These are phyloP conservation scores for Epichloe festucae DNA, from an alignment of 2,329 filamentous ascomycete species.

Conservation along the genomic window DNA sequence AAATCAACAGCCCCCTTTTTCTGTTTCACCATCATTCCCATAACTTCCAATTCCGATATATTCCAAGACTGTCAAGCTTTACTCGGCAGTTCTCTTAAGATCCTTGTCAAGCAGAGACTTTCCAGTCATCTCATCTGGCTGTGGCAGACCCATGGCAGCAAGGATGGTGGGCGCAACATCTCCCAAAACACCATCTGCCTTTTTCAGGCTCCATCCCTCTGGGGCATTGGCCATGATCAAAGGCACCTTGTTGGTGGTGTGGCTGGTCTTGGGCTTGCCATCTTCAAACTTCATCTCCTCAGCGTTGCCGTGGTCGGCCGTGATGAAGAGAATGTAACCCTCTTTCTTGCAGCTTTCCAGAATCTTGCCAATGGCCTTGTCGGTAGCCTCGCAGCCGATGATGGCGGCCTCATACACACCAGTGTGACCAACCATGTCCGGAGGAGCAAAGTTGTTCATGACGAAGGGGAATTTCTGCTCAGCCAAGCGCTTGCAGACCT, in stretches of 20 bases:
- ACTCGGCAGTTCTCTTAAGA: conserved; percentile 26
- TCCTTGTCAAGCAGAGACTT: conserved; percentile 68
- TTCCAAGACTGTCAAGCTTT: background rate
- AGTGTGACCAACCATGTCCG: conserved; percentile 98
- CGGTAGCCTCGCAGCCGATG: conserved; percentile 70
- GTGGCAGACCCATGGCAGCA: conserved; percentile 76
- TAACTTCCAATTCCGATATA: too few relatives aligned
- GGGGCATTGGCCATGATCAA: conserved; percentile 98
- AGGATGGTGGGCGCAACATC: conserved; percentile 95
- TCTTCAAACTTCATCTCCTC: conserved; percentile 98
- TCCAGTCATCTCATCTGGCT: conserved; percentile 89
- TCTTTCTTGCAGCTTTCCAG: conserved; percentile 89
- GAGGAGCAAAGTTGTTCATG: conserved; percentile 99
- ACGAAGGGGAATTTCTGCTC: conserved; percentile 87
- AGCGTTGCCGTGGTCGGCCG: conserved; percentile 91
- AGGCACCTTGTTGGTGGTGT: conserved; percentile 95
- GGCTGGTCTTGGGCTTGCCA: conserved; percentile 92
- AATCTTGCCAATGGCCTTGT: conserved; percentile 86
- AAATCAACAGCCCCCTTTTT: conserved; percentile 4
- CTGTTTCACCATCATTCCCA: background rate
- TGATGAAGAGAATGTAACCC: conserved; percentile 89
- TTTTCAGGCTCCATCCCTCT: conserved; percentile 73
- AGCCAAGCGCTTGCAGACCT: conserved; percentile 73
- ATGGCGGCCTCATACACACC: conserved; percentile 94
- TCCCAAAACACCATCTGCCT: conserved; percentile 78